Percentiles rank a stretch among this genome's conserved stretches.
Evolutionary conservation across 139 green algal species (phyloP).

Genomic region (Chlorella sorokiniana): DNA sequence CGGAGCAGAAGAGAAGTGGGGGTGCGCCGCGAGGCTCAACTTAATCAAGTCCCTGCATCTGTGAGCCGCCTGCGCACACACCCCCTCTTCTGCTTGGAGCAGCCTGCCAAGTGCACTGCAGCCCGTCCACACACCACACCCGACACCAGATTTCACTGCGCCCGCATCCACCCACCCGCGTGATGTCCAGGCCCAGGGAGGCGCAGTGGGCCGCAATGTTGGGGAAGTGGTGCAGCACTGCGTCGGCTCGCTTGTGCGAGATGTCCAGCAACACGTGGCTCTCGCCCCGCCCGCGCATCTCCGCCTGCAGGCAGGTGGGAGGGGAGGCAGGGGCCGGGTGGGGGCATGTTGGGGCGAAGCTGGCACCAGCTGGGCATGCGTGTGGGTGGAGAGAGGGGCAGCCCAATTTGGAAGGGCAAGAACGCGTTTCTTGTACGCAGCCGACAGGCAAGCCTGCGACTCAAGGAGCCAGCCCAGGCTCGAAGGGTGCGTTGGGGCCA

Average conservation of each 20-base stretch:
- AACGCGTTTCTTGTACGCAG: too few relatives aligned
- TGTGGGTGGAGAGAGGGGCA: neutral
- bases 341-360: conserved; percentile 61
- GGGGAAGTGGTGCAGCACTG: conserved; percentile 91
- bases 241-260: conserved; percentile 72
- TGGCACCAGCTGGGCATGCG: neutral
- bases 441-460: too few relatives aligned
- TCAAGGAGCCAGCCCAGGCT: too few relatives aligned
- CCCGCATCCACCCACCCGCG: conserved; percentile 12
- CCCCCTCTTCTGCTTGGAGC: too few relatives aligned
- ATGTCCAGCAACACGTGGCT: conserved; percentile 94
- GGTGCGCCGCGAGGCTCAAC: too few relatives aligned
- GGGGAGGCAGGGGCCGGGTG: too few relatives aligned
- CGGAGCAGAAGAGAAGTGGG: too few relatives aligned
- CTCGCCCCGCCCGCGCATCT: conserved; percentile 74
- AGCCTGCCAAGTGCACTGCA: neutral
- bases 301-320: neutral
- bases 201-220: conserved; percentile 84
- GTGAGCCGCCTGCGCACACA: too few relatives aligned
- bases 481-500: too few relatives aligned
- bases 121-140: neutral
- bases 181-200: conserved; percentile 93
- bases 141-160: neutral
- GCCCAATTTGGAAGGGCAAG: too few relatives aligned
- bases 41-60: too few relatives aligned